Percentiles rank a stretch among this genome's conserved stretches.
phyloP scores from a whole-genome alignment of 805 yeast species.

The Kuraishia ogatae region DNA sequence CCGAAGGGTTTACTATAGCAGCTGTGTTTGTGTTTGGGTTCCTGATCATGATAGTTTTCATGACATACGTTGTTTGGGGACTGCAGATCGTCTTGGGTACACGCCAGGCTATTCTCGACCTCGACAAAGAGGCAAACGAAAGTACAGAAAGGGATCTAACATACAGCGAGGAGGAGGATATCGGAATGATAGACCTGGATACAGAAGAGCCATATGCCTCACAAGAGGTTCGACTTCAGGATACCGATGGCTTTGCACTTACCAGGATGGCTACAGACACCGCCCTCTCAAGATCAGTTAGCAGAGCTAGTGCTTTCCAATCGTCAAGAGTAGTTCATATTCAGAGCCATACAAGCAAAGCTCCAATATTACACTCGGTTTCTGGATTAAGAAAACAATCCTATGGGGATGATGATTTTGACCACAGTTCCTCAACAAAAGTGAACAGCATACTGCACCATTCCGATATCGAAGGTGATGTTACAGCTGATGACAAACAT shows the following conservation, averaged over 20 bases:
- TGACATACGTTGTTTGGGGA: constrained; percentile 38
- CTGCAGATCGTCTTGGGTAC: constrained; percentile 24
- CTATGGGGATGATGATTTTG: background rate
- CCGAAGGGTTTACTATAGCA: constrained; percentile 65
- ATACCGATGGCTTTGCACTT: constrained; percentile 22
- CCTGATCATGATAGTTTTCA: constrained; percentile 36
- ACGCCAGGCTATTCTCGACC: background rate
- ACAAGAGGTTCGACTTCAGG: constrained; percentile 9
- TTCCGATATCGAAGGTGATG: background rate
- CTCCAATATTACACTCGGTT: background rate
- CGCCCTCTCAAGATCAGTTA: constrained; percentile 9
- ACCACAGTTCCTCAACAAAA: background rate
- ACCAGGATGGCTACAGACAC: constrained; percentile 13
- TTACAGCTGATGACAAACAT: background rate
- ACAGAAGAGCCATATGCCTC: background rate
- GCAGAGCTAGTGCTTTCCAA: constrained; percentile 2
- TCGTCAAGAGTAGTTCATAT: background rate
- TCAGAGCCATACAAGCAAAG: background rate
- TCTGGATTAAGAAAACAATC: background rate
- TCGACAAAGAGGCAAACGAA: constrained; percentile 5
- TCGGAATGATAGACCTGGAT: background rate
- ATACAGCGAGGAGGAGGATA: background rate
- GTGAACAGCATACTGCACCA: background rate
- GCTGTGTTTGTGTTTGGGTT: constrained; percentile 68
- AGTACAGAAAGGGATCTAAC: constrained; percentile 5